A percentile compares a stretch with the other conserved stretches of the same genome.
Conservation (phyloP, 805 yeast species). For the Groenewaldozyma tartarivorans region DNA sequence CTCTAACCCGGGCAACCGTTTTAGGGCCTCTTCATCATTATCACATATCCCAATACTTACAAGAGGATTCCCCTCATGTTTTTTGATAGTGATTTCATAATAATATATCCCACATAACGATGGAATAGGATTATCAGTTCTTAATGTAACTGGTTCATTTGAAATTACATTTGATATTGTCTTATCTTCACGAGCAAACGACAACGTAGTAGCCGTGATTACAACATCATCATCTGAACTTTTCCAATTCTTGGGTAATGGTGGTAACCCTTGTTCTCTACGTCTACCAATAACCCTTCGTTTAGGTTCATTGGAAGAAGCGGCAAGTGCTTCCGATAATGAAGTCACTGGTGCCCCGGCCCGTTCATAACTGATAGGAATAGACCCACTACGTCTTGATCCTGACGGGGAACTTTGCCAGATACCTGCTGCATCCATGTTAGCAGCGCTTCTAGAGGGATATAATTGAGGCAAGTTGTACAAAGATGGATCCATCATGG, state of each 20-base stretch:
- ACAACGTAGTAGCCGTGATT: constrained; percentile 3
- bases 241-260: constrained; percentile 18
- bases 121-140: constrained; percentile 31
- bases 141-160: constrained; percentile 18
- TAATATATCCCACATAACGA: constrained; percentile 39
- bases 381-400: neutral
- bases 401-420: constrained; percentile 3
- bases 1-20: constrained; percentile 41
- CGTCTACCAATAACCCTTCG: neutral
- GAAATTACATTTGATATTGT: constrained; percentile 2
- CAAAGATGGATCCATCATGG: constrained; percentile 4
- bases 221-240: constrained; percentile 8
- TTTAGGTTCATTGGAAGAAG: neutral
- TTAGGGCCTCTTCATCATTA: constrained; percentile 19
- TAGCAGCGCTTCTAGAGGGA: constrained; percentile 18
- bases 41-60: constrained; percentile 39
- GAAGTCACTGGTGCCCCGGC: neutral
- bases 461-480: constrained; percentile 18
- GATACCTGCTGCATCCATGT: constrained; percentile 13
- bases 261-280: constrained; percentile 14
- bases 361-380: neutral
- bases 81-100: constrained; percentile 36
- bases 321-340: neutral
- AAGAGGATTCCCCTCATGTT: constrained; percentile 31
- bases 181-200: neutral